Base-by-base conservation (phyloP, 148 eudicot genomes). In the Beta vulgaris region DNA sequence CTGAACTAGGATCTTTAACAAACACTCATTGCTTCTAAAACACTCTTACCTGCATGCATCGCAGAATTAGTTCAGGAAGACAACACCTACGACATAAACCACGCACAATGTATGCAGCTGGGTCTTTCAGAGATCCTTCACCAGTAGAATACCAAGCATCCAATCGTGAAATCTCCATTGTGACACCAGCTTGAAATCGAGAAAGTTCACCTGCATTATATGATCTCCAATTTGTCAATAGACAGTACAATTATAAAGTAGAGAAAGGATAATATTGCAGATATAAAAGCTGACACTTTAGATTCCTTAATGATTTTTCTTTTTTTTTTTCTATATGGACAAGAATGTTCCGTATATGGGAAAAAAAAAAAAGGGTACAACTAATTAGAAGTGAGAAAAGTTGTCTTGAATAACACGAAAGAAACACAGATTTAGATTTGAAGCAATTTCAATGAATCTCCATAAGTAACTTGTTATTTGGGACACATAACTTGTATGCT, bases 11-110 rank as follows among this genome's bases (percentile, higher is more conserved):
- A 15, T 40, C 53, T 36, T 15, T 39, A 39, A 23, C 12, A n/a
- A 6, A 55, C 29, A 59, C 9, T 29, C 60, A 18, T 23, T 66
- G 55, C 14, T 16, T 40, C 28, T 43, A 67, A 68, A 54, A 57
- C 57, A 25, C 14, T 13, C 37, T 71, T 84, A 91, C 98, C 96
- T 94, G 97, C 97, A 94, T 90, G 69, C 91, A 92, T 10, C 98
- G 87, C 66, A 94, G 92, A 82, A 89, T 77, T 58, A 92, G 66
- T 84, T 94, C 98, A 9, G 97, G 97, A 82, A 94, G 87, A 78
- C 98, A 94, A 77, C 98, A 94, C 78, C 91, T 83, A 65, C 97
- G 93, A 57, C 97, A 94, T 73, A 94, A 92, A 49, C 98, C 98
- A 37, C 88, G 82, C 48, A 89, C 84, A 64, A 94, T 85, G 68